Evolutionary conservation across 2,329 filamentous ascomycete genomes (phyloP).

Genomic region (Pseudogymnoascus sp.): DNA sequence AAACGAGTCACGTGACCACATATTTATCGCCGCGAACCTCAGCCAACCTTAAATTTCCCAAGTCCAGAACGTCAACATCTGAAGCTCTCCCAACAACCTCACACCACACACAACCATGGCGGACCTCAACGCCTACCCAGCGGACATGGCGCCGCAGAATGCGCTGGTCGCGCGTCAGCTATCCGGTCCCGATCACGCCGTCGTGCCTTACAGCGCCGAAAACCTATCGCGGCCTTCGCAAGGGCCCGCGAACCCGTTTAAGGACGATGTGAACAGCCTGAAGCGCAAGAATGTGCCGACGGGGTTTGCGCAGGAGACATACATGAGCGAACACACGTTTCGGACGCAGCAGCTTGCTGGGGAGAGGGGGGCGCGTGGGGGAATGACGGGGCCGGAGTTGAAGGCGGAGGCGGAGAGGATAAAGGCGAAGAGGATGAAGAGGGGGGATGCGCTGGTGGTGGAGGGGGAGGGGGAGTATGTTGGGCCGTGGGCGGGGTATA

Average conservation of each 20-base stretch:
- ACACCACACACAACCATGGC: constrained; percentile 38
- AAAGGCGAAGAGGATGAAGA: constrained; percentile 70
- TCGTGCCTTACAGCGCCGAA: constrained; percentile 61
- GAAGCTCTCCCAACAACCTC: neutral
- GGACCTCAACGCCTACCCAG: constrained; percentile 55
- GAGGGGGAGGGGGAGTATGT: constrained; percentile 85
- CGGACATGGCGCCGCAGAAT: constrained; percentile 57
- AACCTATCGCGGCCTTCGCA: constrained; percentile 57
- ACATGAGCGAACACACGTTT: constrained; percentile 85
- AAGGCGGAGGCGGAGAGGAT: constrained; percentile 65
- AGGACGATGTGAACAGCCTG: constrained; percentile 47
- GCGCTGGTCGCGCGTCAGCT: constrained; percentile 52
- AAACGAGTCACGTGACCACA: neutral
- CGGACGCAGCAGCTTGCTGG: constrained; percentile 71
- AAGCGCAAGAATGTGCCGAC: constrained; percentile 81
- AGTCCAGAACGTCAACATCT: constrained; percentile 2
- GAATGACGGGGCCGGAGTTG: constrained; percentile 44
- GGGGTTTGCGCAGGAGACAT: constrained; percentile 79
- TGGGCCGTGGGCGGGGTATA: constrained; percentile 88
- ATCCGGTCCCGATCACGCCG: constrained; percentile 48
- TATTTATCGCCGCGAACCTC: neutral
- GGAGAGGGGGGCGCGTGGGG: constrained; percentile 34
- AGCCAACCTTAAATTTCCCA: constrained; percentile 3
- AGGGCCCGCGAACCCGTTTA: constrained; percentile 70
- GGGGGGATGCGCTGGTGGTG: constrained; percentile 73